phyloP scores from a whole-genome alignment of 108 stramenopile genomes.

The Phaeodactylum tricornutum region DNA sequence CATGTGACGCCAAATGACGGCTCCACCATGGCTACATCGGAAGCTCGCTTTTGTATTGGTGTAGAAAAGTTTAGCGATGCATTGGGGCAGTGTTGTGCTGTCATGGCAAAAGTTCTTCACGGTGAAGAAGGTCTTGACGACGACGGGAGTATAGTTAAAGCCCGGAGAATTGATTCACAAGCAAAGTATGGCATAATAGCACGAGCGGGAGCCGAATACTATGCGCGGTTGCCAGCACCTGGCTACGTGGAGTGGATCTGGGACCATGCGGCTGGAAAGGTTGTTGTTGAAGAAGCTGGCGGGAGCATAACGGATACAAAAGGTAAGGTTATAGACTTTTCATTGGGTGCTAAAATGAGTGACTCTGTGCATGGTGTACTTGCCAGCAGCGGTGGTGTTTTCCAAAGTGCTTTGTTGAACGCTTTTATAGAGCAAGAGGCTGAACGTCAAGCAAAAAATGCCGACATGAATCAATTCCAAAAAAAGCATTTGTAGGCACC shows the following conservation, averaged over 20 bases:
- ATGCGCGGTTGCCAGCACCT: conserved; percentile 45
- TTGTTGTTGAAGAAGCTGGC: conserved; percentile 67
- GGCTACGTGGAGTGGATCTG: conserved; percentile 79
- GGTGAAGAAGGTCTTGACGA: conserved; percentile 24
- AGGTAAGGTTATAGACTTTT: conserved; percentile 60
- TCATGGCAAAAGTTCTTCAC: conserved; percentile 39
- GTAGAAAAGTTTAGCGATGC: conserved; percentile 60
- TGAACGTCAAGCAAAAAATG: not conserved
- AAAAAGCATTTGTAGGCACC: too few relatives aligned
- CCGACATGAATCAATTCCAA: too few relatives aligned
- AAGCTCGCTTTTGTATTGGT: conserved; percentile 49
- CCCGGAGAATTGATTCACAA: conserved; percentile 61
- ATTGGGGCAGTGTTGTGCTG: conserved; percentile 19
- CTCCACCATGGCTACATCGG: not conserved
- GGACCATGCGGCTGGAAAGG: conserved; percentile 73
- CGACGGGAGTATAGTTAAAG: conserved; percentile 31
- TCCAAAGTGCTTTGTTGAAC: conserved; percentile 38
- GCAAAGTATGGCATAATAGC: conserved; percentile 77
- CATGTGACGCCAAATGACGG: conserved; percentile 31
- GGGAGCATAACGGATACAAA: conserved; percentile 63
- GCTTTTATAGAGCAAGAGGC: conserved; percentile 10
- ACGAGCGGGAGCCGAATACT: conserved; percentile 52
- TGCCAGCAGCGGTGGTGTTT: conserved; percentile 30
- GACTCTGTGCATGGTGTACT: conserved; percentile 30
- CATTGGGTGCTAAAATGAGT: conserved; percentile 42